Base-by-base conservation (phyloP, 306 rosid genomes). In the Castanopsis chinensis region DNA sequence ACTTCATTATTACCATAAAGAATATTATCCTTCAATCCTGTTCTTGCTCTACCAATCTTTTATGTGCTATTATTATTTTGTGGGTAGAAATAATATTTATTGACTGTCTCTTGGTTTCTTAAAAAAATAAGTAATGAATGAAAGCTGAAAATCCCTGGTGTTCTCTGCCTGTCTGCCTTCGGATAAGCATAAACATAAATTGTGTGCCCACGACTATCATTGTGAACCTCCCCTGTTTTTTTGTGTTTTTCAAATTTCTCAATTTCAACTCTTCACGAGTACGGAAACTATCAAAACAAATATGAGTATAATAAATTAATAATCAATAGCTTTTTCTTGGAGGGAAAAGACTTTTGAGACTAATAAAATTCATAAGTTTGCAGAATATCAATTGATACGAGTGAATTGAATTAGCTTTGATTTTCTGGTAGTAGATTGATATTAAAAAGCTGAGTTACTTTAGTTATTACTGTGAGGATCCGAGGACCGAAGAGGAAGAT, bases 131-230 rank as follows among this genome's bases (percentile, higher is more conserved):
- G 32, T 53, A 23, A 63, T 28, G 69, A 33, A 63, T 63, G 30
- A 61, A 61, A 12, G 69, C 20, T 13, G 10, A 61, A 6, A 25
- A 28, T 63, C 17, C n/a, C 7, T 5, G 7, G 19, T 60, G 14
- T 60, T 32, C 11, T 18, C n/a, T 33, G 33, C 56, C 67, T 70
- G 68, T 12, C n/a, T 33, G 33, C 61, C 71, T 59, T 60, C 23
- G 77, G 89, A 87, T 87, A 89, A 87, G 72, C 87, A 76, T 63
- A 76, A 65, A 76, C 89, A 73, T 63, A 78, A 67, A 79, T 28
- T 49, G 45, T 76, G 76, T 73, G 60, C 70, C 23, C 33, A 15
- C 6, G 25, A 1, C 5, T 25, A 30, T 21, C 35, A 5, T 5
- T 27, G 35, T 64, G 70, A 6, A 8, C 4, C 11, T 25, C 13